A percentile compares a stretch with the other conserved stretches of the same genome.
Conservation (phyloP, 1,284 basidiomycete species). For the Vanrija humicola region DNA sequence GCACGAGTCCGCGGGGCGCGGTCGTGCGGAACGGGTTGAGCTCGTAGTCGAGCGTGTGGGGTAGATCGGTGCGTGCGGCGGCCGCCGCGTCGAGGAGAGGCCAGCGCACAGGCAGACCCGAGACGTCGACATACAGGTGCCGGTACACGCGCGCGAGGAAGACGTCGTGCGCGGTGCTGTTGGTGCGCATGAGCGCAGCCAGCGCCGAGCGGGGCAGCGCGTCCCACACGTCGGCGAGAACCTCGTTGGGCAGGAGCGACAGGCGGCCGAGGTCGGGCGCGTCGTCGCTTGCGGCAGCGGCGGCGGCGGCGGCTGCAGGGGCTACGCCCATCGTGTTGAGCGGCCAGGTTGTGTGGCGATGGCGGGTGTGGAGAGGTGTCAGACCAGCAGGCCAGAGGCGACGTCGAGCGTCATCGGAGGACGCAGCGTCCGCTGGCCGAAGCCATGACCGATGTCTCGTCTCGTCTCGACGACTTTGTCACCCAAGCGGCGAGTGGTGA, state of each 20-base stretch:
- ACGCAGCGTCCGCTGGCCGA: too few relatives aligned
- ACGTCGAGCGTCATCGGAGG: too few relatives aligned
- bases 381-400: too few relatives aligned
- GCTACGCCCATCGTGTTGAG: too few relatives aligned
- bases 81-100: too few relatives aligned
- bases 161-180: neutral
- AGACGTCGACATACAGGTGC: neutral
- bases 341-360: too few relatives aligned
- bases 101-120: neutral
- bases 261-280: neutral
- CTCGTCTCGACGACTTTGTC: too few relatives aligned
- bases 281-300: neutral
- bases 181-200: neutral
- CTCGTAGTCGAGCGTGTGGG: neutral
- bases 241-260: conserved; percentile 1
- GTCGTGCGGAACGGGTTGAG: neutral
- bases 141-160: conserved; percentile 3
- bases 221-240: conserved; percentile 1
- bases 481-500: too few relatives aligned
- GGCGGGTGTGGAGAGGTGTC: too few relatives aligned
- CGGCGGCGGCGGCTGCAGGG: too few relatives aligned
- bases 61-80: too few relatives aligned
- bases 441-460: too few relatives aligned
- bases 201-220: neutral
- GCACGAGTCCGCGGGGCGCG: neutral